Evolutionary conservation across 257 asterid genomes (phyloP), one percentile per base, ranked within the genome.

Genomic region (Eustoma russellianum): DNA sequence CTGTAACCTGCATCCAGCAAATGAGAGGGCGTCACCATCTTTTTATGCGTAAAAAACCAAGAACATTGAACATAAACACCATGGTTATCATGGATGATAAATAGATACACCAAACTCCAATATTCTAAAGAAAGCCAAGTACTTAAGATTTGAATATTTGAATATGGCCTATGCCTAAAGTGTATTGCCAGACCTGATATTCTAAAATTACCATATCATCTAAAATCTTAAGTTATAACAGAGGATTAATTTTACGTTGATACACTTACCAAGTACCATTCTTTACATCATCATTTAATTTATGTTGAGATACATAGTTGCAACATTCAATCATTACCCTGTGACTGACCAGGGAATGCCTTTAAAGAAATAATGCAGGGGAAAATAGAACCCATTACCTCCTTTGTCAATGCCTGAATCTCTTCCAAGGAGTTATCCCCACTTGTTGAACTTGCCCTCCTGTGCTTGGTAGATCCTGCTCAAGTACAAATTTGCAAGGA

Each of bases 351-450:
- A 47, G 15, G 6, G 16, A 19, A 15, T 48, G 15, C 17, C 17
- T 41, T 35, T 13, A 51, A 33, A 30, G 19, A 65, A 24, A 8
- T 34, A 7, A 41, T 9, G 9, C 47, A 18, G 45, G 53, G 46
- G 24, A 59, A 33, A 47, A 48, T 45, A 17, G 35, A 66, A 48
- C 53, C 35, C 51, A 43, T 64, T 72, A 84, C 94, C 96, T 88
- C 93, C 70, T 74, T 82, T 7, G 69, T 66, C 79, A 81, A 66
- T 56, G 79, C 66, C 51, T 78, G 77, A 49, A 76, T 55, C 72
- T 88, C 94, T 41, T 17, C 44, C 3, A 75, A 70, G 44, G 77
- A 65, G 60, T 79, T 56, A 59, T 15, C 69, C 47, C 64, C 77
- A 16, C 55, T 28, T 57, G 55, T 79, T 52, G 67, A 64, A 62